These are phyloP conservation scores for Calcarisporium arbuscula DNA, from an alignment of 2,329 filamentous ascomycete species.

Conservation along the genomic window DNA sequence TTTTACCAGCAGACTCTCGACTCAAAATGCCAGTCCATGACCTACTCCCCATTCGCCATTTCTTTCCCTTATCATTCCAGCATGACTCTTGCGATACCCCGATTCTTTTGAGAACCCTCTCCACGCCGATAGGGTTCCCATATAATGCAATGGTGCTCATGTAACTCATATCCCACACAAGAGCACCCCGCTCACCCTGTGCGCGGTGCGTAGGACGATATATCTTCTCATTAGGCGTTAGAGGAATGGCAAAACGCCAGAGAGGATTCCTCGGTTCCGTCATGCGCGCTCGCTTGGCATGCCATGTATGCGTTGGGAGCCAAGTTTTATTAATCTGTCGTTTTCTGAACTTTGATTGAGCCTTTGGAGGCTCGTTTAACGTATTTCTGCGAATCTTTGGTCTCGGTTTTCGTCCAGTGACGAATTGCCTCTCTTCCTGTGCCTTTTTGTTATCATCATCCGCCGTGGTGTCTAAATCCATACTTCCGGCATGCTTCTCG, in stretches of 20 bases:
- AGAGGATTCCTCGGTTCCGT: slow-evolving; percentile 68
- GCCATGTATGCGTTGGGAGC: slow-evolving; percentile 91
- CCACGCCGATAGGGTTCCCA: slow-evolving; percentile 58
- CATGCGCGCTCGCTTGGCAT: slow-evolving; percentile 88
- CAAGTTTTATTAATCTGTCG: slow-evolving; percentile 85
- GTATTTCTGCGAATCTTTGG: slow-evolving; percentile 66
- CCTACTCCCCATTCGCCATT: slow-evolving; percentile 57
- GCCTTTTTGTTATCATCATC: neutral
- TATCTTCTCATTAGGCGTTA: slow-evolving; percentile 83
- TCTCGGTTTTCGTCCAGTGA: slow-evolving; percentile 28
- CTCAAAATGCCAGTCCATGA: slow-evolving; percentile 45
- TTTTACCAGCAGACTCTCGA: slow-evolving; percentile 44
- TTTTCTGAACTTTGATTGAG: slow-evolving; percentile 68
- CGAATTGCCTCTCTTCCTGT: slow-evolving; percentile 11
- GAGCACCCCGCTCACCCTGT: slow-evolving; percentile 64
- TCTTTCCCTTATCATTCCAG: slow-evolving; percentile 58
- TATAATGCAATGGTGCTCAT: slow-evolving; percentile 78
- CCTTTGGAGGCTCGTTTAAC: slow-evolving; percentile 52
- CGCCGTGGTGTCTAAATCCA: neutral
- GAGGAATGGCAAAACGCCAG: slow-evolving; percentile 85
- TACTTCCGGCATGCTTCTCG: slow-evolving; percentile 19
- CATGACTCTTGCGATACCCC: slow-evolving; percentile 54
- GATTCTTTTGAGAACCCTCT: slow-evolving; percentile 59
- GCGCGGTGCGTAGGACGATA: slow-evolving; percentile 84
- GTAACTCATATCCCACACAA: slow-evolving; percentile 94